Evolutionary conservation across 768 basidiomycete species (phyloP).

Genomic region (Dendrothele bispora): DNA sequence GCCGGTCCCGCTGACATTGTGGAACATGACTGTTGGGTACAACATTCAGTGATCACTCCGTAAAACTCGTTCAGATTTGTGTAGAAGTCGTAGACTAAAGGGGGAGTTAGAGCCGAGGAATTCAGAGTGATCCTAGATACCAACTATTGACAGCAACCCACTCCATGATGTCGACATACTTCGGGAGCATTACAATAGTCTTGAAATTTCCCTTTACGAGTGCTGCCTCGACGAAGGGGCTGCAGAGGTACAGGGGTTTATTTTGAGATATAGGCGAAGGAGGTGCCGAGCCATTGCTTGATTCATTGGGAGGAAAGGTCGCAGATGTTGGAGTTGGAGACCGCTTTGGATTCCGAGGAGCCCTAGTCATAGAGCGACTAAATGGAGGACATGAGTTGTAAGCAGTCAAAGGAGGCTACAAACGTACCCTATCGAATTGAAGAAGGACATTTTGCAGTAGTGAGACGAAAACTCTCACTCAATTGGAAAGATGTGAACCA

Average conservation of each 20-base stretch:
- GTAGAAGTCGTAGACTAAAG: constrained; percentile 93
- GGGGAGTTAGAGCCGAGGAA: neutral
- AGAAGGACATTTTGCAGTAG: constrained; percentile 66
- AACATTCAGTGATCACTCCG: constrained; percentile 91
- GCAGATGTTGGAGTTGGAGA: constrained; percentile 76
- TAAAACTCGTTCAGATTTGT: constrained; percentile 97
- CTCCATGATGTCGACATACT: constrained; percentile 98
- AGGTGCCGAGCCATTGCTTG: constrained; percentile 31
- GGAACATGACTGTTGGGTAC: constrained; percentile 85
- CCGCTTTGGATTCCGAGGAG: constrained; percentile 67
- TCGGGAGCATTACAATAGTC: constrained; percentile 93
- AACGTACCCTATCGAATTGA: constrained; percentile 76
- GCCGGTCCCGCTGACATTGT: constrained; percentile 90
- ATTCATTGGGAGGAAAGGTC: constrained; percentile 50
- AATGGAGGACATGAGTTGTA: constrained; percentile 5
- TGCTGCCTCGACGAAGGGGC: constrained; percentile 95
- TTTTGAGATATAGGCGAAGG: constrained; percentile 36
- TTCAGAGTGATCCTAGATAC: constrained; percentile 23
- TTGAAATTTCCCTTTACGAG: constrained; percentile 98
- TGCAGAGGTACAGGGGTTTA: constrained; percentile 86
- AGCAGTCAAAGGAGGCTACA: neutral
- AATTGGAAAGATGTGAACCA: no score
- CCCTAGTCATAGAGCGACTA: constrained; percentile 76
- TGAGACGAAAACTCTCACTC: neutral
- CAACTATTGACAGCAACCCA: constrained; percentile 84